These are phyloP conservation scores for Helicocarpus griseus DNA, from an alignment of 2,329 filamentous ascomycete genomes.

Conservation along the genomic window DNA sequence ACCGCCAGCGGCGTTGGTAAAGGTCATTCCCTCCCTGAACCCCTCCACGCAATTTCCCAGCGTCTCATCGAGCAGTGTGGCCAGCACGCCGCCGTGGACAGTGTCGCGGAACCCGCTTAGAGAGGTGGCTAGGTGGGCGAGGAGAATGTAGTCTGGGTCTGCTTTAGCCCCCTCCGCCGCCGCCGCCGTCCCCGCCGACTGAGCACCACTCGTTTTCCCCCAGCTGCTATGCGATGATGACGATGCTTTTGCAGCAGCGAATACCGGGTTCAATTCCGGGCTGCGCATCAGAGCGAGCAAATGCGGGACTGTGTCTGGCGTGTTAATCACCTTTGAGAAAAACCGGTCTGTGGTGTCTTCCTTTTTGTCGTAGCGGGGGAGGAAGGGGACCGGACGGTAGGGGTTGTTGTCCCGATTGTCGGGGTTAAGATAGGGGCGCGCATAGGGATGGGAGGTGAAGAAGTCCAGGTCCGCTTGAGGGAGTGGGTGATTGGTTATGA, in stretches of 20 bases:
- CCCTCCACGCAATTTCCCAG: constrained; percentile 62
- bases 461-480: neutral
- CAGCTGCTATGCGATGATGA: too few species aligned
- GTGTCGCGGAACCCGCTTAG: constrained; percentile 12
- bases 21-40: neutral
- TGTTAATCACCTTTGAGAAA: constrained; percentile 14
- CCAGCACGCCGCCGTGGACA: constrained; percentile 13
- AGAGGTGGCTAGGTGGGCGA: constrained; percentile 11
- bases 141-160: constrained; percentile 10
- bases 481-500: neutral
- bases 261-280: neutral
- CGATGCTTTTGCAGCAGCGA: too few species aligned
- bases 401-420: neutral
- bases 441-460: neutral
- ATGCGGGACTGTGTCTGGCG: constrained; percentile 13
- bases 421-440: neutral
- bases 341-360: constrained; percentile 12
- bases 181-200: too few species aligned
- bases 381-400: constrained; percentile 8
- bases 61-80: constrained; percentile 34
- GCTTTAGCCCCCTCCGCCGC: too few species aligned
- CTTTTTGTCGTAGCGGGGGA: constrained; percentile 7
- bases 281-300: constrained; percentile 11
- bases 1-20: neutral
- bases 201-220: too few species aligned